Evolutionary conservation across 192 early-diverging fungal genomes (phyloP), one percentile per base, ranked within the genome.

Genomic region (Linnemannia exigua): DNA sequence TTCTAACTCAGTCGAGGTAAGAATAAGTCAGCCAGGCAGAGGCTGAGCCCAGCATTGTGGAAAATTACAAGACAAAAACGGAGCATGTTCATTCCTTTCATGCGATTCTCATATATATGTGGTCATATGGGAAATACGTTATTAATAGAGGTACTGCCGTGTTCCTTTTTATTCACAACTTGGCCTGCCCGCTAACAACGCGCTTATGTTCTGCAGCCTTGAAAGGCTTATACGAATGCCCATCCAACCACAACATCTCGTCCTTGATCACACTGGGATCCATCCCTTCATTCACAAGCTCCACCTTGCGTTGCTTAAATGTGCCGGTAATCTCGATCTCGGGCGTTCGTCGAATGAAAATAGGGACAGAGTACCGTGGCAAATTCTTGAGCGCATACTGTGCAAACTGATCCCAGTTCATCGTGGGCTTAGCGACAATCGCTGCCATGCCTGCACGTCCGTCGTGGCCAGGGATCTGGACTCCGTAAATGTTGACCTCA

Each of bases 401-500:
- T 52, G 77, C 82, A 79, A 85, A 85, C 47, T 79, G 79, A 52
- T 75, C 72, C 82, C 82, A 85, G 47, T 85, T 35, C 82, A 85
- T 85, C 16, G 77, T 75, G 6, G 87, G 37, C 25, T 88, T 79
- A 14, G 90, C 66, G 14, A 90, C 87, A 74, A 95, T 71, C 22
- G 94, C 91, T 19, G 92, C 94, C 94, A 95, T 95, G 51, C 92
- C 93, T 22, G 94, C 94, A 74, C 92, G 87, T 14, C 93, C 93
- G 79, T 94, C 93, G 52, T 90, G 87, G 11, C 89, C 82, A 37
- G 91, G 91, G 19, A 95, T 88, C 15, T 80, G 28, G 9, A 90
- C 90, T 33, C 94, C 94, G 67, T 95, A 95, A 0, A 95, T 87
- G 52, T 94, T 94, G 33, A 92, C 91, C 52, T 95, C 93, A 2